Evolutionary conservation across 1,284 basidiomycete species (phyloP), one percentile per base, ranked within the genome.

Genomic region (Rhizoctonia solani): DNA sequence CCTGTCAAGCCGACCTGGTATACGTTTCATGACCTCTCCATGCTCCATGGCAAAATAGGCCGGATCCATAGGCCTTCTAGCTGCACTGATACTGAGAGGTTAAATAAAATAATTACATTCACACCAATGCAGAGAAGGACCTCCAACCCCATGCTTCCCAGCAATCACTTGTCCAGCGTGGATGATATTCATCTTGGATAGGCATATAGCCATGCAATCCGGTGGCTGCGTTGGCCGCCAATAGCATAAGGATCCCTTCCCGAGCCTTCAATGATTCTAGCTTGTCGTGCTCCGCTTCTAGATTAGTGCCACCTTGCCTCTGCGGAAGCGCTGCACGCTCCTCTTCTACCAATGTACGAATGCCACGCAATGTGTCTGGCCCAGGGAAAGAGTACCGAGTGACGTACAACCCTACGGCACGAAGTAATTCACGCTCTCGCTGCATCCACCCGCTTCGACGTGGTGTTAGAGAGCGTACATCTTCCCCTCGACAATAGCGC

Each of bases 111-210:
- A 34, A 34, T 4, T 34, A 4, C 32, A 14, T 25, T 49, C 46
- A 49, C 25, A 49, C 21, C 6, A 53, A 54, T 54, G 53, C 37
- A 42, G 25, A 44, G 23, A 61, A 34, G 23, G 44, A 32, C 44
- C 16, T 52, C 61, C 61, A 65, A 8, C 61, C 61, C 61, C 61
- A 65, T 29, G 61, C 61, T 23, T 65, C 49, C 61, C 61, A 65
- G 19, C 61, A 65, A 41, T 65, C 61, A 13, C 53, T 50, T 3
- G 61, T 44, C 61, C 61, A 65, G n/a, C 61, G 37, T 14, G 61
- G 61, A 46, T 65, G 61, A 53, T 65, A 65, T 46, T 65, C 61
- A 34, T 65, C 61, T 27, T 65, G 61, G 21, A 65, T 65, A 16
- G 61, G 61, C 61, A 65, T 65, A 27, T 65, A 65, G 14, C 61